Evolutionary conservation across 2,329 filamentous ascomycete genomes (phyloP), one percentile per base, ranked within the genome.

Genomic region (Kalmusia sp.): DNA sequence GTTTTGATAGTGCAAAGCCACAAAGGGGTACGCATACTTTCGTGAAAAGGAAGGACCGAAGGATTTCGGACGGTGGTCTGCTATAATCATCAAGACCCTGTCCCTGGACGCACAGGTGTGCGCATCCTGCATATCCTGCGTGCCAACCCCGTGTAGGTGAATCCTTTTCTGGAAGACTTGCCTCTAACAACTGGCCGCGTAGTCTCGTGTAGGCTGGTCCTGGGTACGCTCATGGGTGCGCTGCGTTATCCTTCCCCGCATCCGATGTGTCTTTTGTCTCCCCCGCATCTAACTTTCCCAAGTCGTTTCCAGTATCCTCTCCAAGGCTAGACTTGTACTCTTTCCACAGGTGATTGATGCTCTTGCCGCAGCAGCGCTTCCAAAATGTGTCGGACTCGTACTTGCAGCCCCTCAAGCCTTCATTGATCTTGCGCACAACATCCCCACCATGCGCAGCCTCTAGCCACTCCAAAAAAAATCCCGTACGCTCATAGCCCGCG

Each of bases 391-490:
- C 76, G 74, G 89, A 82, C 57, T 87, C 79, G 73, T 95, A 90
- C 75, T 77, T 79, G 34, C 78, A 78, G n/a, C 76, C 76, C 55
- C 86, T 80, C 70, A 96, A 73, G 59, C 82, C 83, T 67, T 87
- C 88, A 67, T 96, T 84, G 44, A 95, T 73, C 51, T 79, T 81
- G 51, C 84, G 71, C 4, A 83, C 79, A 39, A 76, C 75, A 24
- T 80, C 80, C n/a, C 61, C 59, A 1, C 80, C 81, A 58, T 76
- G 89, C 41, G 81, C 81, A 30, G 78, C 73, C 76, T 97, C 93
- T 40, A 98, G 77, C 77, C 91, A 96, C 49, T 95, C 87, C 45
- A 98, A 76, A 64, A 98, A 98, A 73, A 91, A 98, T 1, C 88
- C 95, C 6, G 93, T 98, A 61, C 89, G 85, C 78, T 97, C 89